Base-by-base conservation (phyloP, 257 asterid species). In the Nicotiana tabacum region DNA sequence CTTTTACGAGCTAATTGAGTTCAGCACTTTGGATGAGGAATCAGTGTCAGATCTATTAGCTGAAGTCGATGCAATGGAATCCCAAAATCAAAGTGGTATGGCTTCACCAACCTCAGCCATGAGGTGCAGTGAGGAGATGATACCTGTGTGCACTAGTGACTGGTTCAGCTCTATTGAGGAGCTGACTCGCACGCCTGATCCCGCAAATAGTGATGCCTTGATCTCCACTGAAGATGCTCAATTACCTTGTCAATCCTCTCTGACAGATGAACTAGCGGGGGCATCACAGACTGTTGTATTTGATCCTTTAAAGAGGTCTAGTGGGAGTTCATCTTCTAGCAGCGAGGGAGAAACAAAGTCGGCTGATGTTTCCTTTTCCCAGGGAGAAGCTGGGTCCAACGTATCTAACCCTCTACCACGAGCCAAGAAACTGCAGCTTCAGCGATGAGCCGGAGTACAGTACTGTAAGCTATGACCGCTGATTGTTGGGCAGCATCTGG, bases 11-110 rank as follows among this genome's bases (percentile, higher is more conserved):
- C 92, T 92, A 8, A 92, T 93, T 43, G 98, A 91, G 85, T 89
- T 93, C 32, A 91, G 85, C 57, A 91, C 92, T 69, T 78, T 93
- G 72, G 95, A 91, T 35, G 98, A 93, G 89, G 97, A 93, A 48
- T 91, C 94, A 0, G 91, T 93, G 18, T 93, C 98, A 1, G 98
- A 92, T 84, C 87, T 93, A 78, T 70, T 93, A 61, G 98, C 95
- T 29, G 98, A 93, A 88, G 98, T 91, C 5, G 98, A 88, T 82
- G 98, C 98, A 30, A 90, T 91, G 94, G 91, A 90, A 81, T 86
- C 91, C 30, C 88, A 76, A 27, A 76, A 39, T 76, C 64, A 83
- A 81, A 85, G 90, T 83, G 92, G 92, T 55, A 83, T 88, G 87
- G 87, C 83, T 68, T 89, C 92, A 18, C 91, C 92, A 17, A 88